Evolutionary conservation across 306 rosid genomes (phyloP).

Genomic region (Luffa aegyptiaca): DNA sequence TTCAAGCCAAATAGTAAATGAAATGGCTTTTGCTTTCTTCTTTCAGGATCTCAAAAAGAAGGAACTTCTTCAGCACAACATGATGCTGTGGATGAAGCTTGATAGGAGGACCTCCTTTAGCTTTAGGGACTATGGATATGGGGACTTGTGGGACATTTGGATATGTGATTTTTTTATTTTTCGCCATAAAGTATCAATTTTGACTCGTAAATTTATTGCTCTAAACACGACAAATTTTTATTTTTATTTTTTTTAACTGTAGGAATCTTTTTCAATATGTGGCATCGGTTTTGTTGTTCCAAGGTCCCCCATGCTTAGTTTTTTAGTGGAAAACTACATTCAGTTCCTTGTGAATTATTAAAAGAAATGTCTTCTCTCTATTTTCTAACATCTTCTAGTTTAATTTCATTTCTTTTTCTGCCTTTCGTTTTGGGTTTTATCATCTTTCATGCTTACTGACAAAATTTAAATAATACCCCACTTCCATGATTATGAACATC

Average conservation of each 20-base stretch:
- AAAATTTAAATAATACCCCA: background rate
- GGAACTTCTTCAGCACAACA: background rate
- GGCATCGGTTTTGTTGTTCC: background rate
- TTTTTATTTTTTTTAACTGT: slow-evolving; percentile 16
- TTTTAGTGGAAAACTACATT: background rate
- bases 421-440: background rate
- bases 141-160: slow-evolving; percentile 18
- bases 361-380: background rate
- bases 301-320: slow-evolving; percentile 3
- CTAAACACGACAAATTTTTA: slow-evolving; percentile 9
- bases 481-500: background rate
- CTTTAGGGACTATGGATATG: slow-evolving; percentile 12
- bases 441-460: background rate
- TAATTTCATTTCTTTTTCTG: background rate
- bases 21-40: background rate
- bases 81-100: slow-evolving; percentile 8
- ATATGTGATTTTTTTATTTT: background rate
- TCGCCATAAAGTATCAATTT: background rate
- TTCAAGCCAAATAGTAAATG: background rate
- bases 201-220: slow-evolving; percentile 10
- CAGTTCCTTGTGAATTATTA: background rate
- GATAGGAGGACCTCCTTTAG: slow-evolving; percentile 11
- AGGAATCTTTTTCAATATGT: background rate
- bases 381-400: background rate
- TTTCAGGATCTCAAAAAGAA: background rate